phyloP scores from a whole-genome alignment of 1,139 yeast species.

The Candida albicans region DNA sequence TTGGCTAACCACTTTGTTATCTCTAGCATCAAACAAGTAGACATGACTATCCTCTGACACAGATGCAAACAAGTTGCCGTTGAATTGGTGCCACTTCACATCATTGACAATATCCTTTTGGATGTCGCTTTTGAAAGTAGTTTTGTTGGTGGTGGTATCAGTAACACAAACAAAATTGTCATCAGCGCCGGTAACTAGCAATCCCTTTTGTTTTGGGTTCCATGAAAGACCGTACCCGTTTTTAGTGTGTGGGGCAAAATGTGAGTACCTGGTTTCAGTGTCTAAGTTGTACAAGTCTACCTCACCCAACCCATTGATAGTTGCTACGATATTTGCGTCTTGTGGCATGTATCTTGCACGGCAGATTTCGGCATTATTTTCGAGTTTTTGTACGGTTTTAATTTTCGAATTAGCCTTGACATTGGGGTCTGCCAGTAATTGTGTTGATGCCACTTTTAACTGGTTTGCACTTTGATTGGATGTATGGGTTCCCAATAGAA shows the following conservation, averaged over 20 bases:
- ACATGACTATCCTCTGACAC: slow-evolving; percentile 66
- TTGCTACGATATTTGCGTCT: slow-evolving; percentile 64
- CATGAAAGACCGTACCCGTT: slow-evolving; percentile 78
- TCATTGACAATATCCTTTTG: slow-evolving; percentile 70
- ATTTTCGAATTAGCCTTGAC: slow-evolving; percentile 48
- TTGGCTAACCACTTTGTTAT: slow-evolving; percentile 24
- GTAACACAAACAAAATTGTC: slow-evolving; percentile 56
- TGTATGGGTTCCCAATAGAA: slow-evolving; percentile 85
- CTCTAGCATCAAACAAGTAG: slow-evolving; percentile 45
- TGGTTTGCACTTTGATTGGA: slow-evolving; percentile 77
- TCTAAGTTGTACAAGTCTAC: slow-evolving; percentile 63
- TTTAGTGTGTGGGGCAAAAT: slow-evolving; percentile 54
- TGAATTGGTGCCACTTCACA: slow-evolving; percentile 64
- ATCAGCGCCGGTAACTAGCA: slow-evolving; percentile 61
- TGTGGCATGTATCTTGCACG: slow-evolving; percentile 84
- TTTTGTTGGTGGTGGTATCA: slow-evolving; percentile 14
- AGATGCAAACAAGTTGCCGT: slow-evolving; percentile 56
- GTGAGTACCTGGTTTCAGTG: slow-evolving; percentile 21
- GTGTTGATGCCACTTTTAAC: slow-evolving; percentile 72
- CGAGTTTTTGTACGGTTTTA: slow-evolving; percentile 58
- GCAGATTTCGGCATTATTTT: slow-evolving; percentile 63
- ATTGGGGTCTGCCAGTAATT: slow-evolving; percentile 50
- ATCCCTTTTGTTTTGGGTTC: slow-evolving; percentile 50
- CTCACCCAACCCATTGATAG: slow-evolving; percentile 76
- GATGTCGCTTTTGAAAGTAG: slow-evolving; percentile 9